Percentiles rank a stretch among this genome's conserved stretches.
Conservation (phyloP, 2,329 filamentous ascomycete species). For the Penicillium sp. region DNA sequence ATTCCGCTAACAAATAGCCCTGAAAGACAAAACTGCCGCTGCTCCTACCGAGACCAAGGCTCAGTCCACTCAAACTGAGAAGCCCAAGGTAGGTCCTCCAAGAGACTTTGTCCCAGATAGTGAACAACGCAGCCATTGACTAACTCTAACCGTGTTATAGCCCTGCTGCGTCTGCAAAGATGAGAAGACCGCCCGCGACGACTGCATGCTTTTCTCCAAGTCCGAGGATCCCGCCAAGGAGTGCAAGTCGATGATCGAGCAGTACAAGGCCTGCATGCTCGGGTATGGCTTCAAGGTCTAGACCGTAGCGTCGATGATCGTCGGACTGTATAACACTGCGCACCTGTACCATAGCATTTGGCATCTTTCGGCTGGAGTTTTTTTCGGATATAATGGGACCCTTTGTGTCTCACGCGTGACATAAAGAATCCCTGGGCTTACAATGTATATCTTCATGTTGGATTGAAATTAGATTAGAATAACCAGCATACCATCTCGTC, state of each 20-base stretch:
- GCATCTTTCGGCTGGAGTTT: slow-evolving; percentile 22
- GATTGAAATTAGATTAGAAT: slow-evolving; percentile 1
- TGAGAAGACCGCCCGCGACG: slow-evolving; percentile 88
- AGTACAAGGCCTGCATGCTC: slow-evolving; percentile 90
- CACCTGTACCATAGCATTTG: slow-evolving; percentile 29
- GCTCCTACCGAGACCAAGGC: slow-evolving; percentile 21
- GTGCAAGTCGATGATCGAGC: slow-evolving; percentile 78
- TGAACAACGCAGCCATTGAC: neutral
- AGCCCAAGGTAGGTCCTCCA: slow-evolving; percentile 39
- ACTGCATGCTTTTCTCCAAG: slow-evolving; percentile 98
- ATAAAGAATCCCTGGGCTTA: neutral
- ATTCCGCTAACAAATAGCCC: slow-evolving; percentile 11
- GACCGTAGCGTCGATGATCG: neutral
- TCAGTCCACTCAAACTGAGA: slow-evolving; percentile 33
- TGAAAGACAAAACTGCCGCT: slow-evolving; percentile 26
- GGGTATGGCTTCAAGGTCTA: slow-evolving; percentile 80
- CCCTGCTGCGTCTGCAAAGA: slow-evolving; percentile 98
- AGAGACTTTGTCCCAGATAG: slow-evolving; percentile 1
- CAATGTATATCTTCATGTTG: neutral
- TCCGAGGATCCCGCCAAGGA: slow-evolving; percentile 76
- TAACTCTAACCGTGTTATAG: slow-evolving; percentile 48
- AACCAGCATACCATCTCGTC: slow-evolving; percentile 23
- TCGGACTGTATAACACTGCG: slow-evolving; percentile 15
- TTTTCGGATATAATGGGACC: slow-evolving; percentile 10
- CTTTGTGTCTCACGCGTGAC: neutral